Percentiles rank a stretch among this genome's conserved stretches.
Evolutionary conservation across 805 yeast species (phyloP).

Genomic region (Wickerhamomyces tratensis): DNA sequence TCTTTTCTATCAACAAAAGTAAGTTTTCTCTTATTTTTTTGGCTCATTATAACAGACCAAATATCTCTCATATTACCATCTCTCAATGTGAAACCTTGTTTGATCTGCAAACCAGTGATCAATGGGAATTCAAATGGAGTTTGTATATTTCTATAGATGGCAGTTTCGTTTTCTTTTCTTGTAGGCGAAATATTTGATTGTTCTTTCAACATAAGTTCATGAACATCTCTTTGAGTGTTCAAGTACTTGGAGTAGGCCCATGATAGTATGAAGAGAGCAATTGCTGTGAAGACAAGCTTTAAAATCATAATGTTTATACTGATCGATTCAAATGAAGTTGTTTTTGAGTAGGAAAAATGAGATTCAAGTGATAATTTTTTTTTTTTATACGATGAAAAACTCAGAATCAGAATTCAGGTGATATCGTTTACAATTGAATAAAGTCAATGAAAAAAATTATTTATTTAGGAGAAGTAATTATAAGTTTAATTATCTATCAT

Average conservation of each 20-base stretch:
- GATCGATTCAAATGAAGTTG: too few species aligned
- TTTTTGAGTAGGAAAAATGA: too few species aligned
- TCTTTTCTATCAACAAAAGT: slow-evolving; percentile 18
- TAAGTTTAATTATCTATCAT: not conserved
- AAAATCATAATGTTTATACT: too few species aligned
- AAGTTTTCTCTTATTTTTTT: slow-evolving; percentile 12
- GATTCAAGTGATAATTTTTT: too few species aligned
- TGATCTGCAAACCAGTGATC: slow-evolving; percentile 57
- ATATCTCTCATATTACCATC: slow-evolving; percentile 71
- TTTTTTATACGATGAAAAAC: too few species aligned
- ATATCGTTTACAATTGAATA: too few species aligned
- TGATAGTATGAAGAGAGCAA: slow-evolving; percentile 1
- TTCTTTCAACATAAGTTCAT: slow-evolving; percentile 43
- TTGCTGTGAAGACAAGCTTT: too few species aligned
- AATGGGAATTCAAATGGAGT: slow-evolving; percentile 66
- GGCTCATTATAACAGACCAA: slow-evolving; percentile 45
- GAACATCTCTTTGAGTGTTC: slow-evolving; percentile 38
- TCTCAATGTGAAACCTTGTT: slow-evolving; percentile 54
- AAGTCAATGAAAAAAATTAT: not conserved
- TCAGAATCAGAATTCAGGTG: too few species aligned
- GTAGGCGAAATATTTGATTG: slow-evolving; percentile 63
- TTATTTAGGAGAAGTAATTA: too few species aligned
- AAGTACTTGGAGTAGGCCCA: slow-evolving; percentile 15
- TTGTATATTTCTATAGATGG: slow-evolving; percentile 65
- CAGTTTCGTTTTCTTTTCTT: slow-evolving; percentile 60